phyloP scores from a whole-genome alignment of 1,284 basidiomycete genomes.

The Tylopilus sp. region DNA sequence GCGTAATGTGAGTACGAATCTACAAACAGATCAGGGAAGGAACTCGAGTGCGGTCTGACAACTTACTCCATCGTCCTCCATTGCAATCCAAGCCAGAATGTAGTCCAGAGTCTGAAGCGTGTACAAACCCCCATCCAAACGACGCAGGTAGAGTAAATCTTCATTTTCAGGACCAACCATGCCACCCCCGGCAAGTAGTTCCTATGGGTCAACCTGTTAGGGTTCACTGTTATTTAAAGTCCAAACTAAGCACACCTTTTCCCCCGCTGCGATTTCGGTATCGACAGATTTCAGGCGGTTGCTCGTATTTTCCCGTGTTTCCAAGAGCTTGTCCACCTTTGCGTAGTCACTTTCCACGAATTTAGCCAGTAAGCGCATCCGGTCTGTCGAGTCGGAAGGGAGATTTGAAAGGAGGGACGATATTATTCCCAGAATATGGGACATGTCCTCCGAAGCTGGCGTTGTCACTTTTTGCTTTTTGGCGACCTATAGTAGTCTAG shows the following conservation, averaged over 20 bases:
- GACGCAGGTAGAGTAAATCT: conserved; percentile 77
- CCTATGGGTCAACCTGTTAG: conserved; percentile 36
- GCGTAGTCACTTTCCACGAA: conserved; percentile 92
- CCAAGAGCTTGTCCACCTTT: conserved; percentile 89
- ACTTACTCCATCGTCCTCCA: conserved; percentile 97
- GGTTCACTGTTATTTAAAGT: neutral
- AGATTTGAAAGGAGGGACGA: conserved; percentile 89
- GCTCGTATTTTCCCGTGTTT: conserved; percentile 74
- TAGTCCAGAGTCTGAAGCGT: conserved; percentile 91
- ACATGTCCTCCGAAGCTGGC: conserved; percentile 75
- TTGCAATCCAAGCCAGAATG: conserved; percentile 89
- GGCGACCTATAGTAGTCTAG: conserved; percentile 34
- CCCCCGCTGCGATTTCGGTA: conserved; percentile 61
- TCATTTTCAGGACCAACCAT: conserved; percentile 62
- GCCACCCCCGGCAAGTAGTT: conserved; percentile 54
- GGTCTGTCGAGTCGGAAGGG: conserved; percentile 75
- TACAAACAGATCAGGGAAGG: conserved; percentile 32
- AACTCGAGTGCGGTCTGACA: neutral
- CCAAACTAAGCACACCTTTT: conserved; percentile 45
- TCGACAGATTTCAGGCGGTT: conserved; percentile 58
- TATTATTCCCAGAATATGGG: conserved; percentile 86
- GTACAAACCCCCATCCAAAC: conserved; percentile 84
- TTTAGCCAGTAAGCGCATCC: conserved; percentile 86
- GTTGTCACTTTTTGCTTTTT: conserved; percentile 63
- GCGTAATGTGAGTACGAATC: conserved; percentile 69